Conservation (phyloP, 164 flowering plant genomes). For the grape (Vitis vinifera) region ASM3070453v1 NC_081817.1:27264001-27264500, state of each 20-base stretch:
- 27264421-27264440: no score
- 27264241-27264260: slow-evolving; percentile 22
- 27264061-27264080: slow-evolving; percentile 42
- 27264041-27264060: slow-evolving; percentile 45
- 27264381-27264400: no score
- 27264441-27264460: no score
- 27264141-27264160: slow-evolving; percentile 39
- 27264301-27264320: slow-evolving; percentile 16
- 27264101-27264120: slow-evolving; percentile 45
- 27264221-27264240: slow-evolving; percentile 18
- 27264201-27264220: slow-evolving; percentile 21
- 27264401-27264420: no score
- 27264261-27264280: slow-evolving; percentile 39
- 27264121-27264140: slow-evolving; percentile 34
- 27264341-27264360: slow-evolving; percentile 36
- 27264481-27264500: no score
- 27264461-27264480: no score
- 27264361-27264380: no score
- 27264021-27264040: slow-evolving; percentile 38
- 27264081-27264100: slow-evolving; percentile 51
- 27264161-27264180: slow-evolving; percentile 52
- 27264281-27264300: slow-evolving; percentile 37
- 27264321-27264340: slow-evolving; percentile 77
- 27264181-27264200: slow-evolving; percentile 26
- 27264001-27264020: slow-evolving; percentile 32